Evolutionary conservation across 2,329 filamentous ascomycete genomes (phyloP), one percentile per base, ranked within the genome.

Genomic region (Monosporascus sp.): DNA sequence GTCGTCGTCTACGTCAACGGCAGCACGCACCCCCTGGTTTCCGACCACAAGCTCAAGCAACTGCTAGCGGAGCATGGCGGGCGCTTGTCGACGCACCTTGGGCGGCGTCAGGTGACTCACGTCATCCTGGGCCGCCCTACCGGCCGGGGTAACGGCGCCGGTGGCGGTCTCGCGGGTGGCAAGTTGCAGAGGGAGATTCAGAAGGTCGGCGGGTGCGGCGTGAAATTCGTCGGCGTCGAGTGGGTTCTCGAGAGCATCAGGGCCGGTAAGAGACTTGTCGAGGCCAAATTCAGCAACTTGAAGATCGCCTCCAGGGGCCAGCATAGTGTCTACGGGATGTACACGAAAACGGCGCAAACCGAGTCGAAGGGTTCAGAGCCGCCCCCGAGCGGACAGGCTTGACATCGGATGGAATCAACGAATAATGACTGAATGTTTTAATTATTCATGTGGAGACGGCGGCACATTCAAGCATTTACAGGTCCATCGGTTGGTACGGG

Each of bases 231-330:
- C 51, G 83, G 79, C 50, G 89, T 86, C 26, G 87, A 95, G 62
- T 97, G 91, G 89, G 83, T 89, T 6, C 72, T 96, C n/a, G 89
- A 95, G 66, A 92, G 90, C 67, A 78, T 96, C 60, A 88, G 87
- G 60, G 84, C 80, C 1, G 87, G 86, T 3, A 89, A 82, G 67
- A 78, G 91, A 52, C 75, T 95, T 43, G 78, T 88, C 0, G 92
- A 97, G 72, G 80, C 85, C 27, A 77, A 81, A 51, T 96, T 92
- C 66, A 78, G 82, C 37, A 80, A 77, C 44, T 67, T 88, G 59
- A 84, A 81, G 60, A 69, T 88, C 49, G 85, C 83, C 7, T 68
- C 79, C 0, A 80, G 77, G 60, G 77, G 80, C 4, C 88, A 91
- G 67, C 73, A 73, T 58, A 88, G 85, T 68, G 82, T 92, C 44